Conservation (phyloP, 164 flowering plant genomes). For the Dillenia turbinata region DNA sequence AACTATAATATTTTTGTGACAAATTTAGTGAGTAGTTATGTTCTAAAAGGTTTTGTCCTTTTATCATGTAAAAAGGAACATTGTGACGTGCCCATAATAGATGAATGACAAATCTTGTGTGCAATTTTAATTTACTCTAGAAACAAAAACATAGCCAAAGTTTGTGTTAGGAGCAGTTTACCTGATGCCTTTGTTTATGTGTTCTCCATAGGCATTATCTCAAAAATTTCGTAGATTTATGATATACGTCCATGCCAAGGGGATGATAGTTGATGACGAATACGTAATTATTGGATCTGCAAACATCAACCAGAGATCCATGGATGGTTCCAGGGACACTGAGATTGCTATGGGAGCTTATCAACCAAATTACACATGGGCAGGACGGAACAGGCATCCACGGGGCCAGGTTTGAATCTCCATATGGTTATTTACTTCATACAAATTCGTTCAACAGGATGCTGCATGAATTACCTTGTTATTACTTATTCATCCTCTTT, state of each 20-base stretch:
- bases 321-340: constrained; percentile 82
- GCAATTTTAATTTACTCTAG: too few relatives aligned
- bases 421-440: not conserved
- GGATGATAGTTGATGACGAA: constrained; percentile 82
- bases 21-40: too few relatives aligned
- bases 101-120: too few relatives aligned
- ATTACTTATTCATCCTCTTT: too few relatives aligned
- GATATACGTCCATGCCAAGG: constrained; percentile 83
- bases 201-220: constrained; percentile 30
- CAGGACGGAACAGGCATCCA: constrained; percentile 40
- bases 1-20: too few relatives aligned
- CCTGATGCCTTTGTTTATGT: not conserved
- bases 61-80: too few relatives aligned
- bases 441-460: not conserved
- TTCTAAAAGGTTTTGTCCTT: too few relatives aligned
- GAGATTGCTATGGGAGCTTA: constrained; percentile 88
- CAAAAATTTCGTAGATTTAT: constrained; percentile 55
- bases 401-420: constrained; percentile 53
- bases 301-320: constrained; percentile 73
- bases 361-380: constrained; percentile 69
- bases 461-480: too few relatives aligned
- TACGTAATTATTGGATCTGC: constrained; percentile 78
- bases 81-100: too few relatives aligned
- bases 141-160: too few relatives aligned
- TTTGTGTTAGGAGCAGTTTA: too few relatives aligned